Evolutionary conservation across 1,284 basidiomycete genomes (phyloP).

Genomic region (Ustilago hordei): DNA sequence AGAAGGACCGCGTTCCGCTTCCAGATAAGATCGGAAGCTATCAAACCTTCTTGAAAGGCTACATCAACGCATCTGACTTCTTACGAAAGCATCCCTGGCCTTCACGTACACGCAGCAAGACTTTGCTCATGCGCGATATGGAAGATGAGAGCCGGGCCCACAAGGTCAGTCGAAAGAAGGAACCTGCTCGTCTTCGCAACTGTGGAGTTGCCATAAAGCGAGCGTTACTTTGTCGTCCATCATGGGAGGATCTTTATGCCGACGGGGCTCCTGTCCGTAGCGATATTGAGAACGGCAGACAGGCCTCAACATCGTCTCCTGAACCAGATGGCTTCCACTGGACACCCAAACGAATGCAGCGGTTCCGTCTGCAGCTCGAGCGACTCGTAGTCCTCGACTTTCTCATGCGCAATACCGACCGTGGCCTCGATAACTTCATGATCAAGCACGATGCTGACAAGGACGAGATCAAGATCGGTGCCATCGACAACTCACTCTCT

Average conservation of each 20-base stretch:
- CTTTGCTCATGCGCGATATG: slow-evolving; percentile 74
- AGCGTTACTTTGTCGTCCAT: slow-evolving; percentile 74
- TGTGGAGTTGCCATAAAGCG: slow-evolving; percentile 62
- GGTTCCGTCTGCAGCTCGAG: slow-evolving; percentile 86
- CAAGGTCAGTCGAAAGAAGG: slow-evolving; percentile 58
- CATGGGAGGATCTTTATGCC: slow-evolving; percentile 76
- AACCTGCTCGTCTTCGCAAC: slow-evolving; percentile 57
- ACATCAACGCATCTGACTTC: slow-evolving; percentile 86
- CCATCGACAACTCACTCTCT: slow-evolving; percentile 91
- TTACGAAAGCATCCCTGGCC: slow-evolving; percentile 88
- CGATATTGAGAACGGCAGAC: slow-evolving; percentile 71
- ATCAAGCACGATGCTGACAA: slow-evolving; percentile 75
- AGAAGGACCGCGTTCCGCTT: slow-evolving; percentile 36
- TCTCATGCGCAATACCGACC: slow-evolving; percentile 84
- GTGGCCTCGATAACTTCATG: slow-evolving; percentile 71
- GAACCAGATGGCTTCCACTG: slow-evolving; percentile 76
- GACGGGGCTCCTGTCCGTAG: slow-evolving; percentile 58
- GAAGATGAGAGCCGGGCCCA: slow-evolving; percentile 78
- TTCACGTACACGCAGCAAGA: slow-evolving; percentile 77
- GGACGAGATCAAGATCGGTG: slow-evolving; percentile 79
- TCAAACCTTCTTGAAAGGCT: slow-evolving; percentile 88
- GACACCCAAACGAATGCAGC: slow-evolving; percentile 80
- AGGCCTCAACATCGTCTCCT: slow-evolving; percentile 2
- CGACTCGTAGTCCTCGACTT: slow-evolving; percentile 79
- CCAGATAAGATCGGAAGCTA: slow-evolving; percentile 79